Conservation (phyloP, 768 basidiomycete genomes). For the Lentinula raphanica region DNA sequence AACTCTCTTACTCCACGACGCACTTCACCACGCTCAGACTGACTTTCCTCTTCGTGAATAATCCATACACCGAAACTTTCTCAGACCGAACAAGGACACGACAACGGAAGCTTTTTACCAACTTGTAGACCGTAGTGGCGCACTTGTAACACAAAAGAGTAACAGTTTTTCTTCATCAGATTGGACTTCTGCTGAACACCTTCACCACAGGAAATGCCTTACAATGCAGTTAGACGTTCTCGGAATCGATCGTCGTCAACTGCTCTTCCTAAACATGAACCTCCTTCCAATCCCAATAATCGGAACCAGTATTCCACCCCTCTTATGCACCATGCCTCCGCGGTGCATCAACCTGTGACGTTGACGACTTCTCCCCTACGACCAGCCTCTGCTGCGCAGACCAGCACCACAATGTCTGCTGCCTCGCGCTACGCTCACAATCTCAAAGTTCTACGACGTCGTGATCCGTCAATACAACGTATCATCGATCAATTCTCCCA, state of each 20-base stretch:
- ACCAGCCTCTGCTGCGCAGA: background rate
- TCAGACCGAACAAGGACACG: no score
- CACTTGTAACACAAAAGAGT: no score
- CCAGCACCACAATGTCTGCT: conserved; percentile 50
- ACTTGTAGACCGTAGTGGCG: no score
- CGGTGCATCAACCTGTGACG: background rate
- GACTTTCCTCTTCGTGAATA: no score
- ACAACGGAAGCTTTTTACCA: no score
- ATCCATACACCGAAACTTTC: no score
- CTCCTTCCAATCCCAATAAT: background rate
- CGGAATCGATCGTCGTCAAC: conserved; percentile 4
- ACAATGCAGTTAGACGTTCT: background rate
- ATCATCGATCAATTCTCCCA: conserved; percentile 88
- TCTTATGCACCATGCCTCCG: background rate
- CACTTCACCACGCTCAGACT: no score
- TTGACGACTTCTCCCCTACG: background rate
- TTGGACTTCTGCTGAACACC: no score
- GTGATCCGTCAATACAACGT: conserved; percentile 73
- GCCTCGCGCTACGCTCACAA: conserved; percentile 68
- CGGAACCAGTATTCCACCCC: background rate
- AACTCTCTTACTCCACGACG: no score
- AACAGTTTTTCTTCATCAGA: no score
- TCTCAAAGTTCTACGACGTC: conserved; percentile 72
- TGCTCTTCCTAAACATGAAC: background rate
- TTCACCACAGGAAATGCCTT: background rate